Base-by-base conservation (phyloP, 345 rosid genomes). In the Citrus cavaleriei region DNA sequence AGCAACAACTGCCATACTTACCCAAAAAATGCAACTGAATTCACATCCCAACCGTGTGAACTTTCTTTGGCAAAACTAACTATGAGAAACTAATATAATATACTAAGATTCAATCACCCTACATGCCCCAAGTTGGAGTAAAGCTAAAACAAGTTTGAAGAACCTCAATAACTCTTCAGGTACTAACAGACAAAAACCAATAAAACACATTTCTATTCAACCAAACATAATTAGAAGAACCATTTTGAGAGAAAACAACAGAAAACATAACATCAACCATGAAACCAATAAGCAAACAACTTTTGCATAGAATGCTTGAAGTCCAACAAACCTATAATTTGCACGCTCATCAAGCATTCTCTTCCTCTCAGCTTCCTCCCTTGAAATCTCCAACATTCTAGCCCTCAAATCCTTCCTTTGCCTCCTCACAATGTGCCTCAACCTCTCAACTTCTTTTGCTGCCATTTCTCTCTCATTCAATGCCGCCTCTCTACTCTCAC, bases 361-460 rank as follows among this genome's bases (percentile, higher is more conserved):
- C 88, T 93, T 95, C 75, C 99, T 76, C 81, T 95, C 97, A 7
- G 97, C 95, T 84, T 93, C 97, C 87, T 93, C 99, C 84, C 95
- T 91, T 0, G 98, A 88, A 34, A 93, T 88, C 86, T 95, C 99
- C 81, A 91, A 74, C 99, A 95, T 95, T 83, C 93, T 91, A 13
- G 98, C 88, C 77, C 82, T 88, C 84, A 95, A 83, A 79, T 95
- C 99, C 84, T 92, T 95, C 83, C 92, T 89, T 79, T 92, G 95
- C 86, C 97, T 87, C 86, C 90, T 82, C 76, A 93, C 87, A 64
- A 89, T 76, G 70, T 86, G 89, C 90, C 98, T 89, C 87, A 92
- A 74, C 84, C 95, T 87, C 88, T 95, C 93, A 40, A 88, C 95
- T 73, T 95, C 97, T 82, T 92, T 93, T 0, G 86, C 91, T 3